A percentile compares a stretch with the other conserved stretches of the same genome.
Conservation (phyloP, 1,139 yeast species). For the Pichia sp. region DNA sequence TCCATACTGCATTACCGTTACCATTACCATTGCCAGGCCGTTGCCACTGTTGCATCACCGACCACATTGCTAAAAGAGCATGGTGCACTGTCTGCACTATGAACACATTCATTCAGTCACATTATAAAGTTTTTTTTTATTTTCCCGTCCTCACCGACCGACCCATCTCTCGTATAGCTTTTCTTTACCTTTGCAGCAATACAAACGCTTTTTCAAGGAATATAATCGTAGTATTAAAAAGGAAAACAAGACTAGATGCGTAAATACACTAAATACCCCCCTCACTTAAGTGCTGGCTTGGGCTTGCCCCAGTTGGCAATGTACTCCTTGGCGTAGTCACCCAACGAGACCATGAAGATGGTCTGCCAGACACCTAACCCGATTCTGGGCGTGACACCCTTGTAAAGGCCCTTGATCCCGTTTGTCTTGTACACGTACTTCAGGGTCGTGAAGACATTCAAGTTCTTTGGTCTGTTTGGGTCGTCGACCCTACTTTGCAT, state of each 20-base stretch:
- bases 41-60: no score
- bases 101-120: not conserved
- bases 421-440: constrained; percentile 76
- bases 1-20: no score
- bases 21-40: no score
- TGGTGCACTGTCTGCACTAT: no score
- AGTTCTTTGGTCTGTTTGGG: constrained; percentile 92
- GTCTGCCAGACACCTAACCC: constrained; percentile 98
- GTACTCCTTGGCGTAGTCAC: constrained; percentile 78
- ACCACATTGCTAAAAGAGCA: no score
- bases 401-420: constrained; percentile 86
- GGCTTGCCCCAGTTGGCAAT: constrained; percentile 39
- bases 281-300: constrained; percentile 24
- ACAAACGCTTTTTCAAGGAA: not conserved
- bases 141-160: not conserved
- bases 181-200: not conserved
- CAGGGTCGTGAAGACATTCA: constrained; percentile 75
- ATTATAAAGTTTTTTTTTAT: not conserved
- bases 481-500: constrained; percentile 93
- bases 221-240: not conserved
- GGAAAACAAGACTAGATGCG: not conserved
- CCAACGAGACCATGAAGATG: constrained; percentile 97
- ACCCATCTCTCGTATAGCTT: not conserved
- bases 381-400: constrained; percentile 96
- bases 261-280: not conserved